Conservation (phyloP, 345 rosid species). For the Eucalyptus polybractea region DNA sequence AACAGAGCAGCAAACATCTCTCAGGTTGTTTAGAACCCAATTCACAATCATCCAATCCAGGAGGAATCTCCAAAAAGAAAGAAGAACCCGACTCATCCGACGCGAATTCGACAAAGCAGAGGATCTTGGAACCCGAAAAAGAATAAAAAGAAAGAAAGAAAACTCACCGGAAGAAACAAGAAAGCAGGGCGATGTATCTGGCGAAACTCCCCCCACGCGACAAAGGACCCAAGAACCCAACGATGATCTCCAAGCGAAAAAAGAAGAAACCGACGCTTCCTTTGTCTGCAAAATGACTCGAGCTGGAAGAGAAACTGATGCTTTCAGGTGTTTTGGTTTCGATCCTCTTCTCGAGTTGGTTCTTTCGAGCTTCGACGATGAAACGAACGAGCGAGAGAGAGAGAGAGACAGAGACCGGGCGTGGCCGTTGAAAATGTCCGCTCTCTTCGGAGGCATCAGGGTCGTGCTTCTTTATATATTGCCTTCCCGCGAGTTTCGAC, state of each 20-base stretch:
- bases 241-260: not conserved
- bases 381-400: not conserved
- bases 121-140: not conserved
- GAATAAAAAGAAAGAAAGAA: not conserved
- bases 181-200: not conserved
- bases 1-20: not conserved
- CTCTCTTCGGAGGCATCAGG: not conserved
- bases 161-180: not conserved
- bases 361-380: not conserved
- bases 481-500: constrained; percentile 37
- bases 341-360: not conserved
- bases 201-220: not conserved
- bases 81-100: not conserved
- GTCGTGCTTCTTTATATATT: not conserved
- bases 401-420: not conserved
- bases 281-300: not conserved
- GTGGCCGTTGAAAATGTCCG: constrained; percentile 19
- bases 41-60: not conserved
- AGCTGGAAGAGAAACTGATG: not conserved
- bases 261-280: not conserved
- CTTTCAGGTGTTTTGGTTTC: not conserved
- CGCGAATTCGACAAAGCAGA: not conserved
- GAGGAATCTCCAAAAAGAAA: not conserved
- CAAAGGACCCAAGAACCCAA: not conserved
- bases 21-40: not conserved